These are phyloP conservation scores for Peniophora sp. DNA, from an alignment of 1,284 basidiomycete species.

Conservation along the genomic window DNA sequence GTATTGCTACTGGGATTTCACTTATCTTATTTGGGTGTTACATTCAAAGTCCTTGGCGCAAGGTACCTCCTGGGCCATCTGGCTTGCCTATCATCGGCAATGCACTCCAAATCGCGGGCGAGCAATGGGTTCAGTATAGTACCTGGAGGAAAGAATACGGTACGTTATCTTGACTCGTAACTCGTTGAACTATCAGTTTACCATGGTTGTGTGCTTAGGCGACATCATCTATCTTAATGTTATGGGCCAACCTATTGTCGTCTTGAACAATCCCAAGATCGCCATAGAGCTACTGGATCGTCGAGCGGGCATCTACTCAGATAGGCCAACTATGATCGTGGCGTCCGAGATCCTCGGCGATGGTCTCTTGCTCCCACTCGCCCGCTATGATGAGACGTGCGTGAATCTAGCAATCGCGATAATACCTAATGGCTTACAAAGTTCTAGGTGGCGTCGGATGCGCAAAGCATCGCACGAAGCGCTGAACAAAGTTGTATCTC, in stretches of 20 bases:
- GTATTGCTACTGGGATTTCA: too few species aligned
- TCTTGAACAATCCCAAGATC: slow-evolving; percentile 13
- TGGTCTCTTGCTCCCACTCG: slow-evolving; percentile 6
- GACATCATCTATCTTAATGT: slow-evolving; percentile 15
- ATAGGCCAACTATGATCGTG: slow-evolving; percentile 14
- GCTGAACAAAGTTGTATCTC: slow-evolving; percentile 7
- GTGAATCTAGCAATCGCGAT: neutral
- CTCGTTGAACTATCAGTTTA: neutral
- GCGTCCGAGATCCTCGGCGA: slow-evolving; percentile 4
- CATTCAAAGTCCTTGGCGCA: too few species aligned
- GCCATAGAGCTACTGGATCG: slow-evolving; percentile 16
- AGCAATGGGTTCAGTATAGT: slow-evolving; percentile 13
- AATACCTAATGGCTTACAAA: neutral
- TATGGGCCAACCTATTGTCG: slow-evolving; percentile 11
- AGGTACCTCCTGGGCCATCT: slow-evolving; percentile 15
- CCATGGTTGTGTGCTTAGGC: slow-evolving; percentile 9
- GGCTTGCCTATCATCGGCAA: slow-evolving; percentile 18
- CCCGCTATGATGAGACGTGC: slow-evolving; percentile 8
- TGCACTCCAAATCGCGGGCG: slow-evolving; percentile 11
- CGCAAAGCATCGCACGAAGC: slow-evolving; percentile 12
- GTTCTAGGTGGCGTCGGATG: slow-evolving; percentile 9
- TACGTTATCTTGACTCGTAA: slow-evolving; percentile 6
- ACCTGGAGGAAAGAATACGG: slow-evolving; percentile 15
- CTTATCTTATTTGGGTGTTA: too few species aligned
- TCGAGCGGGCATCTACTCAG: slow-evolving; percentile 16